Conservation (phyloP, 2,329 filamentous ascomycete genomes). For the Emericellopsis atlantica region DNA sequence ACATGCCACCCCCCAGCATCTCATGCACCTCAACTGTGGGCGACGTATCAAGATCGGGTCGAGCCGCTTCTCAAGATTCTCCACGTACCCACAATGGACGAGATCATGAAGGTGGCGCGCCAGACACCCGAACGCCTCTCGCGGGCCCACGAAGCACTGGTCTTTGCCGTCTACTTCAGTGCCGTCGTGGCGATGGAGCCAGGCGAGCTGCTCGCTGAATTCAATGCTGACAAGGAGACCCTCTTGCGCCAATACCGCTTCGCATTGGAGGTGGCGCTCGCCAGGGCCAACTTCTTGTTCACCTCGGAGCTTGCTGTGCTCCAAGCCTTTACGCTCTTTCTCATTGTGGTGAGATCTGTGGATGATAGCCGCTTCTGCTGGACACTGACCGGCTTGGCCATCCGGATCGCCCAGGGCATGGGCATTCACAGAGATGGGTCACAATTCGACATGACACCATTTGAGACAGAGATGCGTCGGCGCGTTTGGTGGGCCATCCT, state of each 20-base stretch:
- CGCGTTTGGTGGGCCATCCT: slow-evolving; percentile 50
- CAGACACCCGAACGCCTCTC: slow-evolving; percentile 45
- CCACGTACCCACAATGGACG: slow-evolving; percentile 55
- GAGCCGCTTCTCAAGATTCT: slow-evolving; percentile 61
- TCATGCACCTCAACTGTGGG: slow-evolving; percentile 57
- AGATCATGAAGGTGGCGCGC: slow-evolving; percentile 46
- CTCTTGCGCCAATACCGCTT: slow-evolving; percentile 34
- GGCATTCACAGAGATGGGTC: slow-evolving; percentile 46
- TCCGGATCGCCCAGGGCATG: slow-evolving; percentile 47
- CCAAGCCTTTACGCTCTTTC: slow-evolving; percentile 45
- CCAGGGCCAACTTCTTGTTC: slow-evolving; percentile 44
- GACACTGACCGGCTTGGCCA: slow-evolving; percentile 43
- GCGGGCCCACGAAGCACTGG: slow-evolving; percentile 44
- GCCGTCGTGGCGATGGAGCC: slow-evolving; percentile 47
- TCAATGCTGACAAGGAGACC: slow-evolving; percentile 29
- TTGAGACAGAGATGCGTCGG: slow-evolving; percentile 47
- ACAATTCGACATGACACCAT: slow-evolving; percentile 37
- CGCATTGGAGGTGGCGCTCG: slow-evolving; percentile 42
- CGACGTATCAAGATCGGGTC: slow-evolving; percentile 59
- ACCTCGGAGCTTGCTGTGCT: slow-evolving; percentile 43
- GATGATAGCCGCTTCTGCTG: slow-evolving; percentile 43
- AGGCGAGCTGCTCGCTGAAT: slow-evolving; percentile 38
- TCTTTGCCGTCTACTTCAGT: slow-evolving; percentile 50
- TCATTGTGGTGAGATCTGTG: slow-evolving; percentile 32
- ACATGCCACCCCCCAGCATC: slow-evolving; percentile 52